Evolutionary conservation across 2,329 filamentous ascomycete genomes (phyloP), one percentile per base, ranked within the genome.

Genomic region (Trichophyton equinum): DNA sequence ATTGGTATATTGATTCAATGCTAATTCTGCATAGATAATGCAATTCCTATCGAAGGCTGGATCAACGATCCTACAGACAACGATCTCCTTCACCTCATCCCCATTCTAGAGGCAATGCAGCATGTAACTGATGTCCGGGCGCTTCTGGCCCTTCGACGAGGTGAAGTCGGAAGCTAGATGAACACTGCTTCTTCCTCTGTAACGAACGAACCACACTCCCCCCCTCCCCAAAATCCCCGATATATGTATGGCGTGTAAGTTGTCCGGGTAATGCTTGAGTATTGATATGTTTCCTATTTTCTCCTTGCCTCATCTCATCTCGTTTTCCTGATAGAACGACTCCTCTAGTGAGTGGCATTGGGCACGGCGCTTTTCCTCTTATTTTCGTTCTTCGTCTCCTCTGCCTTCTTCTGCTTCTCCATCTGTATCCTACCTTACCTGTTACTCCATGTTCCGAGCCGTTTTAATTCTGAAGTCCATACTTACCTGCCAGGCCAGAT

Each of bases 41-140:
- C 94, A 58, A 96, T 99, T 69, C 94, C 94, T 2, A 97, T 99
- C 71, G 92, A 97, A 78, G 94, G 94, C 70, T 99, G 94, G 94
- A 97, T 99, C 76, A 96, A 87, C 74, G 94, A 99, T 76, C 94
- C 94, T 22, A 97, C 94, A 27, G 94, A 99, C 76, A 94, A 91
- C 72, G 92, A 96, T 71, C 80, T 99, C 66, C 81, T 97, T 74
- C 90, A 97, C 74, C 81, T 99, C 63, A 85, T 99, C 62, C 94
- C 94, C 36, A 79, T 97, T 68, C 80, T 99, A 51, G 94, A 99
- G 76, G 94, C 90, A 18, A 77, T 99, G 70, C 94, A 97, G 77
- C 96, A 97, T 75, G 91, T 94, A 66, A 95, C 92, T 59, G 94
- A 99, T 75, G 92, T 99, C 62, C 83, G 94, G 68, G 91, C 94